A percentile compares a stretch with the other conserved stretches of the same genome.
These are phyloP conservation scores for Cercospora beticola DNA, from an alignment of 2,329 filamentous ascomycete genomes.

Conservation along the genomic window DNA sequence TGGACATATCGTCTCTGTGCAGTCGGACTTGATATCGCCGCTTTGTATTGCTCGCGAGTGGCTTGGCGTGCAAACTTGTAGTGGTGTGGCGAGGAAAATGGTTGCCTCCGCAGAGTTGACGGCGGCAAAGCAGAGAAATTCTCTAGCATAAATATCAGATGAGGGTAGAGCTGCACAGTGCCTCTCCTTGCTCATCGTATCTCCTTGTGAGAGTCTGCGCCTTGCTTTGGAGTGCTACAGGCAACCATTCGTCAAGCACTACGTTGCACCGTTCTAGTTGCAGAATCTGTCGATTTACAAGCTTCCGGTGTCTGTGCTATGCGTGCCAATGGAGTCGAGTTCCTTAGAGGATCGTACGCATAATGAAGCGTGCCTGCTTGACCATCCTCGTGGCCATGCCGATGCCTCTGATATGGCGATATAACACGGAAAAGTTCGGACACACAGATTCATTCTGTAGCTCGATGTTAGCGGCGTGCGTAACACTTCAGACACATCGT, in stretches of 20 bases:
- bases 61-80: no score
- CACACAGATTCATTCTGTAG: background rate
- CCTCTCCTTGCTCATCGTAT: background rate
- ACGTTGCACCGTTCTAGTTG: background rate
- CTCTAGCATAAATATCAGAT: background rate
- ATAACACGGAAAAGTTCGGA: background rate
- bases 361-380: background rate
- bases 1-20: no score
- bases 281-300: background rate
- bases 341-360: background rate
- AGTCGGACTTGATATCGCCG: no score
- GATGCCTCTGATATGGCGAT: background rate
- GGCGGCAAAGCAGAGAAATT: background rate
- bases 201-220: background rate
- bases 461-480: background rate
- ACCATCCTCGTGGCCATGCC: background rate
- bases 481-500: background rate
- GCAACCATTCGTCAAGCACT: no score
- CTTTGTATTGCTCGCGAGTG: no score
- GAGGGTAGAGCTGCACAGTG: background rate
- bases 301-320: background rate
- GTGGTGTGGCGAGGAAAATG: no score
- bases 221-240: background rate
- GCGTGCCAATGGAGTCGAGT: background rate
- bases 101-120: no score